phyloP scores from a whole-genome alignment of 257 asterid genomes.

The Salvia hispanica region DNA sequence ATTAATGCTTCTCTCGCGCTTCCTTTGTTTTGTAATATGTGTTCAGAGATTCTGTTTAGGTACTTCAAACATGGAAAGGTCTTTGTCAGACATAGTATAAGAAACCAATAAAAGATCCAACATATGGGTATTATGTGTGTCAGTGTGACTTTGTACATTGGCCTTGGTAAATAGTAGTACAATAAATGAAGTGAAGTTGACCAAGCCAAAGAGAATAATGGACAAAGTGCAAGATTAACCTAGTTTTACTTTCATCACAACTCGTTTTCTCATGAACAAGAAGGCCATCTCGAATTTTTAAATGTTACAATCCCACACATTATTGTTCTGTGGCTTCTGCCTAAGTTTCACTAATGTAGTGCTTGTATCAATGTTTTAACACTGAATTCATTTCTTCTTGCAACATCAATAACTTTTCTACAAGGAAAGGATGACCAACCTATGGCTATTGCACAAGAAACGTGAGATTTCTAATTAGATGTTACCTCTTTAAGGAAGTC shows the following conservation, averaged over 20 bases:
- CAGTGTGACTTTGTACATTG: neutral
- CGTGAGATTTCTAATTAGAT: neutral
- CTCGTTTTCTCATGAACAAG: neutral
- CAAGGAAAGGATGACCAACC: neutral
- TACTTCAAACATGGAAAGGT: neutral
- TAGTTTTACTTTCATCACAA: slow-evolving; percentile 1
- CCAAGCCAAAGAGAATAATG: slow-evolving; percentile 5
- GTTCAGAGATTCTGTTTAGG: neutral
- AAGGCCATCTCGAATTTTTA: neutral
- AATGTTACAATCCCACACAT: neutral
- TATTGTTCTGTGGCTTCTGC: neutral
- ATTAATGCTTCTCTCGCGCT: neutral
- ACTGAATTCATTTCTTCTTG: neutral
- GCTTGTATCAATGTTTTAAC: neutral
- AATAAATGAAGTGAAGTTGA: slow-evolving; percentile 4
- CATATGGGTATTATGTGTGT: neutral
- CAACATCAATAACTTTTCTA: slow-evolving; percentile 2
- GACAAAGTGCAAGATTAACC: slow-evolving; percentile 6
- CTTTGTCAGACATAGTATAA: neutral
- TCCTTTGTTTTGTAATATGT: neutral
- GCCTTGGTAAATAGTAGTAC: neutral
- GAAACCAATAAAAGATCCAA: neutral
- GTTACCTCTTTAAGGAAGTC: slow-evolving; percentile 3
- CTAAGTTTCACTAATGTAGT: neutral
- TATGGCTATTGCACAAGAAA: slow-evolving; percentile 7